Evolutionary conservation across 148 eudicot genomes (phyloP).

Genomic region (Camellia sinensis): DNA sequence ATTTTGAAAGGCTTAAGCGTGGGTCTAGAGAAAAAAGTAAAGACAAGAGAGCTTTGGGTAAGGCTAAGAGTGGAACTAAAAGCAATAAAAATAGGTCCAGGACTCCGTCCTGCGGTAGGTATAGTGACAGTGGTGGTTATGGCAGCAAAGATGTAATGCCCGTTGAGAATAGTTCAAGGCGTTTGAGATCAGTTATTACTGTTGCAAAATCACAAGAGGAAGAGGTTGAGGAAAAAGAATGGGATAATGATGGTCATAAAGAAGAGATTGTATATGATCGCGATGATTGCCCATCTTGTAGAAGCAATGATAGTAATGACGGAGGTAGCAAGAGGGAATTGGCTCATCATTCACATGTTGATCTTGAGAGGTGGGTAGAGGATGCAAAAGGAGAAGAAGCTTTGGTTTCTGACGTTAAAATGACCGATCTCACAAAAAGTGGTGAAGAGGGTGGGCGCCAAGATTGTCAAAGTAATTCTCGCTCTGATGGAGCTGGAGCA

Average conservation of each 20-base stretch:
- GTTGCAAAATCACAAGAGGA: conserved; percentile 29
- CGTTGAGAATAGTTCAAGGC: conserved; percentile 38
- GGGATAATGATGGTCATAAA: conserved; percentile 41
- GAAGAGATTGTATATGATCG: conserved; percentile 67
- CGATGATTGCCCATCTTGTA: conserved; percentile 62
- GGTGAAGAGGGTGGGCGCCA: conserved; percentile 14
- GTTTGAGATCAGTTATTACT: conserved; percentile 72
- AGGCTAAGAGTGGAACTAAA: conserved; percentile 26
- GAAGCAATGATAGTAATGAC: conserved; percentile 69
- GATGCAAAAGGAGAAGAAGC: conserved; percentile 26
- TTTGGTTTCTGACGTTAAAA: conserved; percentile 23
- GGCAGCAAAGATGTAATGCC: conserved; percentile 28
- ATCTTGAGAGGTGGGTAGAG: conserved; percentile 25
- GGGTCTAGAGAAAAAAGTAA: conserved; percentile 32
- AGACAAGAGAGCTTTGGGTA: conserved; percentile 22
- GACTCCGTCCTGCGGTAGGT: conserved; percentile 45
- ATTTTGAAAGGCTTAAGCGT: conserved; percentile 22
- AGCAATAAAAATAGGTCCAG: conserved; percentile 29
- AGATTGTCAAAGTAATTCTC: conserved; percentile 17
- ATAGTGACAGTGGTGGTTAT: conserved; percentile 25
- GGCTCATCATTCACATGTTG: conserved; percentile 19
- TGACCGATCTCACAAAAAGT: conserved; percentile 16
- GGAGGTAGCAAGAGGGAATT: conserved; percentile 35
- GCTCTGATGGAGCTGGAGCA: conserved; percentile 1
- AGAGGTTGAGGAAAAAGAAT: conserved; percentile 28